Evolutionary conservation across 805 yeast species (phyloP).

Genomic region (Torulaspora quercuum): DNA sequence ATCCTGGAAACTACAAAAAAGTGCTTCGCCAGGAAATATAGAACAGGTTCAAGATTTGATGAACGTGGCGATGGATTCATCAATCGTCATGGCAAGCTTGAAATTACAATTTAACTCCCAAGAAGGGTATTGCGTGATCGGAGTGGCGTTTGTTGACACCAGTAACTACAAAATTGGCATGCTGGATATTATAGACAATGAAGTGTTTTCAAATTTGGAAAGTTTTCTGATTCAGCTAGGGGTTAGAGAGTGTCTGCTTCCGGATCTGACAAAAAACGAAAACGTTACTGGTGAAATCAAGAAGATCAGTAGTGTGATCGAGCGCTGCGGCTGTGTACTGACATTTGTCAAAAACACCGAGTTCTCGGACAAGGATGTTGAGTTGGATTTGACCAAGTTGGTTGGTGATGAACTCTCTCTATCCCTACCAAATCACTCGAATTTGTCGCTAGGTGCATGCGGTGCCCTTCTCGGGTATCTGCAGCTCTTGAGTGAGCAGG

Average conservation of each 20-base stretch:
- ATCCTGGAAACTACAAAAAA: conserved; percentile 52
- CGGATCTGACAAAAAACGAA: conserved; percentile 35
- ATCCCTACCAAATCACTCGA: conserved; percentile 32
- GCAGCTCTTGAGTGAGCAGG: conserved; percentile 55
- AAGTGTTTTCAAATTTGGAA: conserved; percentile 80
- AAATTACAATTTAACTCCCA: conserved; percentile 37
- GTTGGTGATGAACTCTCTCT: conserved; percentile 47
- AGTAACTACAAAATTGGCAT: conserved; percentile 63
- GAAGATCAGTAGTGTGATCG: conserved; percentile 67
- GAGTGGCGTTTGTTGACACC: conserved; percentile 77
- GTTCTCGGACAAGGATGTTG: conserved; percentile 65
- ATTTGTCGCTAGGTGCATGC: conserved; percentile 31
- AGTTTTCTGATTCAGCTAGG: conserved; percentile 84
- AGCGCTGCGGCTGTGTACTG: conserved; percentile 71
- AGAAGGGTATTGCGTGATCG: conserved; percentile 49
- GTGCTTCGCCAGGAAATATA: conserved; percentile 89
- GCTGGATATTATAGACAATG: conserved; percentile 82
- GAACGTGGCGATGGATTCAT: conserved; percentile 43
- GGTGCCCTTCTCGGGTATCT: conserved; percentile 66
- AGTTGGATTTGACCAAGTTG: conserved; percentile 73
- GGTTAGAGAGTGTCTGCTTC: conserved; percentile 76
- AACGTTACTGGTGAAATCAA: conserved; percentile 42
- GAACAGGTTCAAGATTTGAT: conserved; percentile 72
- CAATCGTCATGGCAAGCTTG: conserved; percentile 50
- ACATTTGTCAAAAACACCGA: conserved; percentile 56